Evolutionary conservation across 371 early-diverging fungal genomes (phyloP), one percentile per base, ranked within the genome.

Genomic region (Nematocida major): DNA sequence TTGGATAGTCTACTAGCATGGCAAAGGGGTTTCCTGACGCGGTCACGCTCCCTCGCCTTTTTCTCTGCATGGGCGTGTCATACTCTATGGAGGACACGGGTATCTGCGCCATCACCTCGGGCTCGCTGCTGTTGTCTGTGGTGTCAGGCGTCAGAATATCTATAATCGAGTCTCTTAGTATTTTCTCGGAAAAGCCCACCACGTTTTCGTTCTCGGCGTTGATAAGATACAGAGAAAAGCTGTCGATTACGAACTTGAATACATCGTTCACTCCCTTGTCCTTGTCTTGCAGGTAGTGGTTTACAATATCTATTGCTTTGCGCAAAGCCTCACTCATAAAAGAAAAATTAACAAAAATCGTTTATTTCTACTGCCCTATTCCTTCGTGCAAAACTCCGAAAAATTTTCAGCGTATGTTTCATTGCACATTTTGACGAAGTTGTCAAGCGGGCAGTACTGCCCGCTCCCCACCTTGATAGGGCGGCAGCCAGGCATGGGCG

Each of bases 31-130:
- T 45, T 1, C 39, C 45, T 28, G 51, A 51, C 3, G 76, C 76
- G 32, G 65, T 51, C 4, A 73, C 76, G 38, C 76, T 73, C 24
- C 76, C 76, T 38, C 76, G 4, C 53, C 76, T 62, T 50, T 73
- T 59, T 43, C 76, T 32, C 40, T 67, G 24, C 18, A 24, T 15
- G 34, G 20, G 54, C n/a, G 13, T 15, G 5, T 59, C 28, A 1
- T 39, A 65, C 18, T 49, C 36, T n/a, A 18, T n/a, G 26, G 9
- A 39, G 13, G 28, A 22, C 3, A 42, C 59, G 5, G 49, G 53
- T 20, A 34, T 13, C 20, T 59, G 61, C 34, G 47, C 26, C 22
- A 73, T 54, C 9, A 63, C 34, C 3, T 36, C 53, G 9, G n/a
- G 13, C 18, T 73, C 76, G 5, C 40, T 13, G 59, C 40, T 30